Conservation (phyloP, 2,329 filamentous ascomycete species). For the Nigrospora osmanthi region DNA sequence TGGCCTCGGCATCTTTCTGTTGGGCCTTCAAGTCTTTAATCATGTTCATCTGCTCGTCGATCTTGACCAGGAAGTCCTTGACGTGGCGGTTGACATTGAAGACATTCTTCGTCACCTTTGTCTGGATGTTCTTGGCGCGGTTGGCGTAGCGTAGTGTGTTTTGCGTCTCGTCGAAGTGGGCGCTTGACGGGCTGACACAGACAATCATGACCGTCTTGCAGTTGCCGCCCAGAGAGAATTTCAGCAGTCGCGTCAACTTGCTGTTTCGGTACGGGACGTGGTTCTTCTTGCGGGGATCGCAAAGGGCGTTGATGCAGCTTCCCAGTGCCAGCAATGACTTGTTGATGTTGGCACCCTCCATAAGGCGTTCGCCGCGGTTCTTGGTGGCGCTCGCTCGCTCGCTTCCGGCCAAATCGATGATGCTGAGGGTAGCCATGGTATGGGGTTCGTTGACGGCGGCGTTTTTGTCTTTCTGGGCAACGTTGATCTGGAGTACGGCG, state of each 20-base stretch:
- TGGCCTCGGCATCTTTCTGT: constrained; percentile 78
- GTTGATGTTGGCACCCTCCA: constrained; percentile 98
- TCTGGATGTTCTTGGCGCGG: constrained; percentile 98
- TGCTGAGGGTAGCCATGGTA: constrained; percentile 96
- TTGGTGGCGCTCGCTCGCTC: constrained; percentile 95
- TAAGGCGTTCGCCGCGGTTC: constrained; percentile 82
- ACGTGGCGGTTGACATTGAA: constrained; percentile 99
- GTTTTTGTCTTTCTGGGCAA: constrained; percentile 90
- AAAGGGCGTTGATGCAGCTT: constrained; percentile 97
- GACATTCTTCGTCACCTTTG: constrained; percentile 97
- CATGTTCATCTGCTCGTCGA: constrained; percentile 94
- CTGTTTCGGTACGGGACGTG: constrained; percentile 98
- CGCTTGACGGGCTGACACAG: constrained; percentile 91
- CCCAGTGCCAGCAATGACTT: constrained; percentile 91
- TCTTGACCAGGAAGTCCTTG: constrained; percentile 98
- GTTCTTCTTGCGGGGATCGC: constrained; percentile 82
- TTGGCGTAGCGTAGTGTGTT: constrained; percentile 97
- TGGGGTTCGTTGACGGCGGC: constrained; percentile 89
- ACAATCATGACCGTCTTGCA: constrained; percentile 99
- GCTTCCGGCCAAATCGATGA: constrained; percentile 94
- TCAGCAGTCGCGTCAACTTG: constrained; percentile 88
- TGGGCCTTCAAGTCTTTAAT: constrained; percentile 94
- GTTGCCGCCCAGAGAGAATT: constrained; percentile 95
- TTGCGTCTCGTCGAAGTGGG: constrained; percentile 96
- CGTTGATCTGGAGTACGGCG: constrained; percentile 93